A percentile compares a stretch with the other conserved stretches of the same genome.
These are phyloP conservation scores for Jacaranda mimosifolia DNA, from an alignment of 257 asterid species.

Conservation along the genomic window DNA sequence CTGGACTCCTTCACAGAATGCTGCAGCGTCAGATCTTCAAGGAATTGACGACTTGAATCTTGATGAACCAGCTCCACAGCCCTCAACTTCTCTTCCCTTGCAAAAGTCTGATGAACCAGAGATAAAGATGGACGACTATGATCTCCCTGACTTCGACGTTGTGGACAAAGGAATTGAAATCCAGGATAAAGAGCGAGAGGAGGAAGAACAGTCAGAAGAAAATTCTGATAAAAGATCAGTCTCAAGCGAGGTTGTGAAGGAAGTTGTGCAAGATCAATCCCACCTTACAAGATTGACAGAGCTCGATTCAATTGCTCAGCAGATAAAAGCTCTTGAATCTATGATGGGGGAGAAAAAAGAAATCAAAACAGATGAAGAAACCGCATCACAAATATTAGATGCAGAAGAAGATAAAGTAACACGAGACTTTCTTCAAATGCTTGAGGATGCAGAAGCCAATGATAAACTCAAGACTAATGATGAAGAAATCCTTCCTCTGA, in stretches of 20 bases:
- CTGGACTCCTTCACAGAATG: conserved; percentile 72
- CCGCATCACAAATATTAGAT: conserved; percentile 64
- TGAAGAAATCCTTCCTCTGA: conserved; percentile 35
- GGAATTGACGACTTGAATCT: conserved; percentile 86
- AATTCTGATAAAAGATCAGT: conserved; percentile 63
- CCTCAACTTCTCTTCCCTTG: conserved; percentile 29
- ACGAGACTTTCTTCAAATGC: conserved; percentile 84
- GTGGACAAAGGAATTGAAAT: conserved; percentile 91
- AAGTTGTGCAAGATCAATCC: conserved; percentile 74
- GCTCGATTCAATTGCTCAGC: conserved; percentile 89
- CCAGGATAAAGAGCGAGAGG: conserved; percentile 46
- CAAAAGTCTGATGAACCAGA: conserved; percentile 35
- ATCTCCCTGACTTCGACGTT: conserved; percentile 80
- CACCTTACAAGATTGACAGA: conserved; percentile 66
- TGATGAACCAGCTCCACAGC: conserved; percentile 62
- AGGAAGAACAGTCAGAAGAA: conserved; percentile 51
- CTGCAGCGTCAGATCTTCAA: conserved; percentile 46
- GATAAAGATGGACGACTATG: conserved; percentile 58
- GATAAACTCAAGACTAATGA: conserved; percentile 29
- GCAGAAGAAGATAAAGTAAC: conserved; percentile 90
- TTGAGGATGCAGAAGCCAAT: conserved; percentile 58
- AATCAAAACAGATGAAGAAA: conserved; percentile 53
- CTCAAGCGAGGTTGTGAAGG: conserved; percentile 84
- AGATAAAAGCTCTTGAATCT: conserved; percentile 89
- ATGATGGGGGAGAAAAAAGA: conserved; percentile 67